These are phyloP conservation scores for Saccharomyces hybrid DNA, from an alignment of 1,139 yeast species.

Conservation along the genomic window DNA sequence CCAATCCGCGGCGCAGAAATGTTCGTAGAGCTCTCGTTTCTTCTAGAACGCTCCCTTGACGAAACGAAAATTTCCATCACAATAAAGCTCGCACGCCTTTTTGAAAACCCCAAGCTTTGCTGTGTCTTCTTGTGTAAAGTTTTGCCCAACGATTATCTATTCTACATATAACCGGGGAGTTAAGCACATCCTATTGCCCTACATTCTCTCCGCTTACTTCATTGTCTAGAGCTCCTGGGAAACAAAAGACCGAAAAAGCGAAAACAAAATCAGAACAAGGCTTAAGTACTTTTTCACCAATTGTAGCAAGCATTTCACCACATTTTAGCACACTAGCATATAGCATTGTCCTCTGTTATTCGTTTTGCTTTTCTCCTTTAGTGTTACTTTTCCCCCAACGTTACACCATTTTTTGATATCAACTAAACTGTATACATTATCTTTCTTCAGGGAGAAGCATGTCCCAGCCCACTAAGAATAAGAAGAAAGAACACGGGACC, in stretches of 20 bases:
- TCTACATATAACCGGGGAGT: not conserved
- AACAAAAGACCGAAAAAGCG: not conserved
- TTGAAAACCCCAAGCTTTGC: not conserved
- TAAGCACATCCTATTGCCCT: not conserved
- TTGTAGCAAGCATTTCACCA: not conserved
- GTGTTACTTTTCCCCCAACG: not conserved
- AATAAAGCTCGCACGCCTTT: not conserved
- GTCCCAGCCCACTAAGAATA: not conserved
- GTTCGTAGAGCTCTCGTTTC: not conserved
- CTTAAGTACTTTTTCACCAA: not conserved
- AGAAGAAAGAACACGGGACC: not conserved
- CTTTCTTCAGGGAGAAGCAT: not conserved
- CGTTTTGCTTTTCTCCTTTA: not conserved
- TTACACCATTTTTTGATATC: not conserved
- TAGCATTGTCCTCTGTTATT: not conserved
- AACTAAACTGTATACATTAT: not conserved
- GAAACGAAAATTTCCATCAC: not conserved
- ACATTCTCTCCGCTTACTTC: not conserved
- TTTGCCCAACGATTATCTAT: not conserved
- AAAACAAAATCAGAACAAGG: not conserved
- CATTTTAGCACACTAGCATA: not conserved
- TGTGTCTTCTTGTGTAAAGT: not conserved
- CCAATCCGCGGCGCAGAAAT: not conserved
- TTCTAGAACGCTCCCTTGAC: constrained; percentile 1
- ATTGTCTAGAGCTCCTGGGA: not conserved